A percentile compares a stretch with the other conserved stretches of the same genome.
phyloP scores from a whole-genome alignment of 2,329 filamentous ascomycete species.

The Microdochium bolleyi region DNA sequence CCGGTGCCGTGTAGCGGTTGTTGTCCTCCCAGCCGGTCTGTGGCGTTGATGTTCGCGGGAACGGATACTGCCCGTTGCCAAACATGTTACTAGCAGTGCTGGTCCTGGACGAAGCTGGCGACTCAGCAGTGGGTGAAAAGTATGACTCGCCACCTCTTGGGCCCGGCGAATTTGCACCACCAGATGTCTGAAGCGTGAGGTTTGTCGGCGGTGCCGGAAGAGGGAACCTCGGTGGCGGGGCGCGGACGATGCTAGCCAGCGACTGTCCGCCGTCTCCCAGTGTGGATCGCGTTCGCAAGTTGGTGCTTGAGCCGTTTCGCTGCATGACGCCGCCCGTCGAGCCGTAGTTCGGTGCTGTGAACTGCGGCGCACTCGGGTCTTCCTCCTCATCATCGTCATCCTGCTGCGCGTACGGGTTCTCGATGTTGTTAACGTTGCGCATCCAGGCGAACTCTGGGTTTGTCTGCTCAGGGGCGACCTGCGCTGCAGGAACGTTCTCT shows the following conservation, averaged over 20 bases:
- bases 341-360: slow-evolving; percentile 23
- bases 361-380: slow-evolving; percentile 26
- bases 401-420: slow-evolving; percentile 72
- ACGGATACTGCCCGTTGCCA: slow-evolving; percentile 43
- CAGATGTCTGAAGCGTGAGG: slow-evolving; percentile 62
- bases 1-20: slow-evolving; percentile 82
- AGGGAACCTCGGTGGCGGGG: slow-evolving; percentile 65
- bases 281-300: slow-evolving; percentile 66
- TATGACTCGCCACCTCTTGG: slow-evolving; percentile 70
- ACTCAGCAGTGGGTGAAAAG: slow-evolving; percentile 82
- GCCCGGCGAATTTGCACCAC: slow-evolving; percentile 48
- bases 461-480: slow-evolving; percentile 34
- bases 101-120: slow-evolving; percentile 66
- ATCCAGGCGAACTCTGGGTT: slow-evolving; percentile 78
- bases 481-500: slow-evolving; percentile 43
- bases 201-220: slow-evolving; percentile 46
- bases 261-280: slow-evolving; percentile 63
- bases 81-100: slow-evolving; percentile 73
- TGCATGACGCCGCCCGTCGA: slow-evolving; percentile 35
- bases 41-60: slow-evolving; percentile 66
- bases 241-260: slow-evolving; percentile 46
- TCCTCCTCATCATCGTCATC: slow-evolving; percentile 57
- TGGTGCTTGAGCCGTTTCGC: slow-evolving; percentile 66
- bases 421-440: slow-evolving; percentile 55
- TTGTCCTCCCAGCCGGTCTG: slow-evolving; percentile 63